Percentiles rank a stretch among this genome's conserved stretches.
Conservation (phyloP, 768 basidiomycete genomes). For the Amanita pallidorosea region DNA sequence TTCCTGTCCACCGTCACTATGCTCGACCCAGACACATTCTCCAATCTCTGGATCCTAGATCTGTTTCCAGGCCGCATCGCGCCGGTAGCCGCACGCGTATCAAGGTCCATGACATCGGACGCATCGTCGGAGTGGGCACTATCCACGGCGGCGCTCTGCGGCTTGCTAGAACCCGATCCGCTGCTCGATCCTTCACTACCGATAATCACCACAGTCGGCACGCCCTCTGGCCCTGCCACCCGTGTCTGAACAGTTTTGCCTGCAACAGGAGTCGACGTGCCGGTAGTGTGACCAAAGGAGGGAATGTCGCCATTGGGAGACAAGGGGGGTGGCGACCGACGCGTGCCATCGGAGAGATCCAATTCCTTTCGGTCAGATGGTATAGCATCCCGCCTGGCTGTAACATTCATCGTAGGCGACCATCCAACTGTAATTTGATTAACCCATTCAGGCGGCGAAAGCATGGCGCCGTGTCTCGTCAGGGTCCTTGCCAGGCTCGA, state of each 20-base stretch:
- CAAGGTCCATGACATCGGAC: not conserved
- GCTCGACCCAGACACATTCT: not conserved
- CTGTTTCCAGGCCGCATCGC: not conserved
- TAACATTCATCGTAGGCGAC: not conserved
- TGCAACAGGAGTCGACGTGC: not conserved
- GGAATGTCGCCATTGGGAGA: not conserved
- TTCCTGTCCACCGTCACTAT: not conserved
- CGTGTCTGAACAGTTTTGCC: not conserved
- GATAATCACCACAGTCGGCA: not conserved
- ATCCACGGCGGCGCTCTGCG: too few relatives aligned
- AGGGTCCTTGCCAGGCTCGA: not conserved
- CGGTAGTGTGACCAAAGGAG: not conserved
- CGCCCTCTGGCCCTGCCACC: not conserved
- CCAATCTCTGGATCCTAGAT: not conserved
- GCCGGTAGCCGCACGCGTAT: not conserved
- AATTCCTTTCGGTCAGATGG: not conserved
- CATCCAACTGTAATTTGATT: constrained; percentile 2
- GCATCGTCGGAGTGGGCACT: too few relatives aligned
- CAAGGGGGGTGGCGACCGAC: not conserved
- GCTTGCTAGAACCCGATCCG: too few relatives aligned
- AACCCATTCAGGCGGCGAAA: constrained; percentile 1
- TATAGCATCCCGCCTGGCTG: not conserved
- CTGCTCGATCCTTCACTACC: too few relatives aligned
- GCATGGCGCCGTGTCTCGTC: not conserved
- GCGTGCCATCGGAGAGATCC: not conserved